phyloP scores from a whole-genome alignment of 106 monocot genomes.

The Alisma plantagoaquatica region DNA sequence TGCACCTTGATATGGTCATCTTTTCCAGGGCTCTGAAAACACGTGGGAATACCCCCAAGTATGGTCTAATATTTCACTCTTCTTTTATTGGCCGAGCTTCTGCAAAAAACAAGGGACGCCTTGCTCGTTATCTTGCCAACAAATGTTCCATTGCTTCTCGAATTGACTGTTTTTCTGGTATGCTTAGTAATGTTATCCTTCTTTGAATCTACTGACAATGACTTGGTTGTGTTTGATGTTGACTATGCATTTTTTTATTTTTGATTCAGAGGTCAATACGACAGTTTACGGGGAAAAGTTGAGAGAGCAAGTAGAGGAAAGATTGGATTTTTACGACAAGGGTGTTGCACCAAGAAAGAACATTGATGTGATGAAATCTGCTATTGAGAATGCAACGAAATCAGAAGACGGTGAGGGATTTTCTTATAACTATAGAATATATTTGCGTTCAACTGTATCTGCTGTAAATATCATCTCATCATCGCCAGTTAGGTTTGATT shows the following conservation, averaged over 20 bases:
- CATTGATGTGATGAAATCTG: conserved; percentile 90
- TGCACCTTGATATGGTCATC: too few relatives aligned
- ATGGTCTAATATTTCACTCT: conserved; percentile 89
- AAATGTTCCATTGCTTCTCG: conserved; percentile 88
- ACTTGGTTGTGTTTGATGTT: neutral
- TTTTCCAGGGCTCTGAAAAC: conserved; percentile 65
- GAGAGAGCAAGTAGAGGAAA: conserved; percentile 81
- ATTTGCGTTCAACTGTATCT: too few relatives aligned
- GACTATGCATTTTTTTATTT: too few relatives aligned
- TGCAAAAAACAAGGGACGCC: conserved; percentile 57
- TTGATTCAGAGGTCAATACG: conserved; percentile 59
- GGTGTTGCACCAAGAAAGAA: conserved; percentile 91
- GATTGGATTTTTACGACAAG: conserved; percentile 86
- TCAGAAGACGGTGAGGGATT: too few relatives aligned
- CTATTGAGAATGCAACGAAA: conserved; percentile 34
- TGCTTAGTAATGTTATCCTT: neutral
- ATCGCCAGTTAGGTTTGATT: conserved; percentile 1
- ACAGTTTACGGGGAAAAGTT: conserved; percentile 68
- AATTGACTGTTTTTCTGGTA: conserved; percentile 83
- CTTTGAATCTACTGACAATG: neutral
- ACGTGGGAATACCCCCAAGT: conserved; percentile 77
- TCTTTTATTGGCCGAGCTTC: too few relatives aligned
- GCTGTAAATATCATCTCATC: too few relatives aligned
- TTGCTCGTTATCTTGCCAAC: conserved; percentile 85
- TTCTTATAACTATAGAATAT: too few relatives aligned